Base-by-base conservation (phyloP, 2,329 filamentous ascomycete genomes). In the Phaeophleospora eucalypticola region DNA sequence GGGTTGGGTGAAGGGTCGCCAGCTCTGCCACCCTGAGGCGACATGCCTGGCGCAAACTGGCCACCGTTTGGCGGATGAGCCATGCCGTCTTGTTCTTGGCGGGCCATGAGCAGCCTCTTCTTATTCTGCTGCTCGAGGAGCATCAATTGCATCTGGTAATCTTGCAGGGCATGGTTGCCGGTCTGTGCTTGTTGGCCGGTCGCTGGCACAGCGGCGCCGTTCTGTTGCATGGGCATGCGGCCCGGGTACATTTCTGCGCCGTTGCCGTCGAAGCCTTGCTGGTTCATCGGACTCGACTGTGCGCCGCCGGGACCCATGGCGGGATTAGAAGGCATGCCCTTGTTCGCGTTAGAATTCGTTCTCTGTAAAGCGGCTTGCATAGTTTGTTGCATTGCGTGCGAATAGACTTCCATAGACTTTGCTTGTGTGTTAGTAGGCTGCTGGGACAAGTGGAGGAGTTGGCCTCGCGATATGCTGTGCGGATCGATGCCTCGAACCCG, bases 101-200 rank as follows among this genome's bases (percentile, higher is more conserved):
- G 81, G 32, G 87, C 87, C 86, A 89, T 89, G 75, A 89, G 82
- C 40, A 91, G 75, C 15, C 87, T 77, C 69, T 89, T 90, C 75
- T 90, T 91, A 60, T 91, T 91, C 69, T 91, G 86, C 68, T 90
- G 87, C 68, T 91, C 87, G 14, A 91, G 77, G 41, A 90, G 71
- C 87, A 90, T 91, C 64, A 91, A 71, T 66, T 91, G 87, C 86
- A 90, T 90, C 71, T 91, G 87, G 61, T 91, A 91, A 66, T 93
- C 87, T 67, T 90, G 86, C 37, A 91, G 75, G 17, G 87, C 87
- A 65, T 90, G 86, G 64, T 89, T 91, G 68, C 84, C 86, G 58
- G 70, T 76, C 52, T 69, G 74, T 64, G 39, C 65, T 19, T 55
- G 48, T 33, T 49, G 56, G 24, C 48, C 68, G 63, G 41, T 65